Conservation (phyloP, 1,284 basidiomycete genomes). For the Sphaerobolus stellatus region DNA sequence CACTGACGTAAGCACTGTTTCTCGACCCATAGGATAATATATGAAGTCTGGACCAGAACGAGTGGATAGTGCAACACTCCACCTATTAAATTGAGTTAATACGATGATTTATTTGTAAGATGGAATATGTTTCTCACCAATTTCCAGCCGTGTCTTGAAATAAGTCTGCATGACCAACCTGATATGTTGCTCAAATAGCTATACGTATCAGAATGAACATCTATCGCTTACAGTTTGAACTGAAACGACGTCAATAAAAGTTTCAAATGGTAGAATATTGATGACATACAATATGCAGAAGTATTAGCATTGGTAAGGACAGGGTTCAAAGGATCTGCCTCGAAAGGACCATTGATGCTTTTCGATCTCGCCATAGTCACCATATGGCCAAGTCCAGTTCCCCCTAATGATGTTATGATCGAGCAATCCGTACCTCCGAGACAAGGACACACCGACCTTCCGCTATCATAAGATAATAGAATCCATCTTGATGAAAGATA, state of each 20-base stretch:
- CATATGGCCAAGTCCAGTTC: constrained; percentile 34
- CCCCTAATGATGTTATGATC: constrained; percentile 18
- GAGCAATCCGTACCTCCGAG: background rate
- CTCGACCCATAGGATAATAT: constrained; percentile 32
- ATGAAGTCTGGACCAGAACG: constrained; percentile 34
- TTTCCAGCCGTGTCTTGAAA: constrained; percentile 36
- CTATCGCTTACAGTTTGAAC: constrained; percentile 28
- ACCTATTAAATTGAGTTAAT: constrained; percentile 15
- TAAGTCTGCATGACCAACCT: constrained; percentile 42
- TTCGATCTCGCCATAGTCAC: constrained; percentile 32
- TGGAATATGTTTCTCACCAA: constrained; percentile 24
- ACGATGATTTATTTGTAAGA: background rate
- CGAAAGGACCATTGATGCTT: constrained; percentile 29
- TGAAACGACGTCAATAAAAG: background rate
- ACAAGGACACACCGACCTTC: constrained; percentile 30
- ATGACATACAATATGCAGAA: constrained; percentile 22
- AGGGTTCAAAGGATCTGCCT: constrained; percentile 42
- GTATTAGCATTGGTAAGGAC: constrained; percentile 40
- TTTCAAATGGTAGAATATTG: background rate
- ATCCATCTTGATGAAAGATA: constrained; percentile 39
- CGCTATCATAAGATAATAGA: constrained; percentile 44
- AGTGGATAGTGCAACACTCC: constrained; percentile 41
- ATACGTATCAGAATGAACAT: background rate
- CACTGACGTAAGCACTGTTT: constrained; percentile 44
- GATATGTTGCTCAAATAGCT: background rate